Conservation (phyloP, 164 flowering plant genomes). For the Stephania yunnanensis region DNA sequence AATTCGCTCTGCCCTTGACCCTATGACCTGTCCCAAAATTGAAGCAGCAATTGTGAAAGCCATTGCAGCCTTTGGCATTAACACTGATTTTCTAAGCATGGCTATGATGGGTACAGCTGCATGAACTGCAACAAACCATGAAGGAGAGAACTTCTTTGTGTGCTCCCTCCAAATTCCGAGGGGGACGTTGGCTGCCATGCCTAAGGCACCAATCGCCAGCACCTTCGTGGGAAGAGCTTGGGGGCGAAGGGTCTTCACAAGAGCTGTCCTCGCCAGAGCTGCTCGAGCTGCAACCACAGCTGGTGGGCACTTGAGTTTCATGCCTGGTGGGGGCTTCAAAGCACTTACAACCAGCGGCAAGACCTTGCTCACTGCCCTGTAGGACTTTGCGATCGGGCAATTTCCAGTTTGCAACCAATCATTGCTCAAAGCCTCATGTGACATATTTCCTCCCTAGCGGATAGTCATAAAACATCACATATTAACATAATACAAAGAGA, state of each 20-base stretch:
- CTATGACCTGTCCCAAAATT: constrained; percentile 84
- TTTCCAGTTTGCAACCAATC: constrained; percentile 90
- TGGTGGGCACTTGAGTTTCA: constrained; percentile 77
- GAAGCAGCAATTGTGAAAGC: constrained; percentile 96
- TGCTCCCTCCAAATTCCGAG: constrained; percentile 92
- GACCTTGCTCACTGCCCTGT: constrained; percentile 72
- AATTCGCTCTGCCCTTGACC: constrained; percentile 86
- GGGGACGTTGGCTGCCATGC: constrained; percentile 96
- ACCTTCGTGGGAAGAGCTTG: constrained; percentile 82
- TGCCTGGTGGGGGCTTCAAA: constrained; percentile 29
- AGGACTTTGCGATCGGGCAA: constrained; percentile 97
- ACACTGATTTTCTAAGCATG: constrained; percentile 75
- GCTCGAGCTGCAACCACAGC: constrained; percentile 90
- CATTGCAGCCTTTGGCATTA: constrained; percentile 98
- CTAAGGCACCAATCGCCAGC: constrained; percentile 75
- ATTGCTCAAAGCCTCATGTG: constrained; percentile 82
- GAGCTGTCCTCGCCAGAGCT: constrained; percentile 76
- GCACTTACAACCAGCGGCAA: constrained; percentile 80
- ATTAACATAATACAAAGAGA: background rate
- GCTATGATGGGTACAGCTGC: constrained; percentile 29
- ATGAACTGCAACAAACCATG: constrained; percentile 28
- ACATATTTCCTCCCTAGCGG: constrained; percentile 51
- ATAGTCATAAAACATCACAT: background rate
- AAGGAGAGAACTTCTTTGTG: constrained; percentile 28
- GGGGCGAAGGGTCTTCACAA: constrained; percentile 82